These are phyloP conservation scores for Exophiala aquamarina DNA, from an alignment of 2,329 filamentous ascomycete genomes.

Conservation along the genomic window DNA sequence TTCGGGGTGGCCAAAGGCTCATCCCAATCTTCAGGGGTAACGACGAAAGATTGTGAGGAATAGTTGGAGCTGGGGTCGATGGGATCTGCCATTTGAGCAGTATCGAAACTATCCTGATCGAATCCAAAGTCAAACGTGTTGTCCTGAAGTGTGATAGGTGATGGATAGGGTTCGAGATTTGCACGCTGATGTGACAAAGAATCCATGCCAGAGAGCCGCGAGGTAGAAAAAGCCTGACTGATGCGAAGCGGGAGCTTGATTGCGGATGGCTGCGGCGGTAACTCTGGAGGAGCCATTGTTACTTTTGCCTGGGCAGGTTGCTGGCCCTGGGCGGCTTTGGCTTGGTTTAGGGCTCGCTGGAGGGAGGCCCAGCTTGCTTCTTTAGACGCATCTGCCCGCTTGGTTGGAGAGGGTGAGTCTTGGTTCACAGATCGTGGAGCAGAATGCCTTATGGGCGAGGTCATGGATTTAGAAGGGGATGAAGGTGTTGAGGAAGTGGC, in stretches of 20 bases:
- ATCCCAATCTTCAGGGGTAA: slow-evolving; percentile 20
- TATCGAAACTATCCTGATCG: slow-evolving; percentile 12
- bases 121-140: slow-evolving; percentile 29
- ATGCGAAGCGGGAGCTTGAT: slow-evolving; percentile 18
- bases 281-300: slow-evolving; percentile 15
- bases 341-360: slow-evolving; percentile 44
- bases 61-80: slow-evolving; percentile 9
- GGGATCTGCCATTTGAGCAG: slow-evolving; percentile 1
- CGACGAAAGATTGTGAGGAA: slow-evolving; percentile 16
- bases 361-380: slow-evolving; percentile 46
- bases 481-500: slow-evolving; percentile 28
- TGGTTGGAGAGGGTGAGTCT: slow-evolving; percentile 13
- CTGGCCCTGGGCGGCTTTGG: slow-evolving; percentile 39
- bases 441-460: slow-evolving; percentile 36
- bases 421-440: slow-evolving; percentile 28
- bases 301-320: slow-evolving; percentile 11
- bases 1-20: slow-evolving; percentile 19
- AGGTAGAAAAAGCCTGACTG: slow-evolving; percentile 5
- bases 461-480: slow-evolving; percentile 27
- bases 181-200: slow-evolving; percentile 8
- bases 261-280: slow-evolving; percentile 19
- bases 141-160: slow-evolving; percentile 23
- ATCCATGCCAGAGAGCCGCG: not conserved
- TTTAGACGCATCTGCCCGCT: slow-evolving; percentile 33
- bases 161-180: slow-evolving; percentile 14